phyloP scores from a whole-genome alignment of 345 rosid species.

The Eucalyptus sp. region DNA sequence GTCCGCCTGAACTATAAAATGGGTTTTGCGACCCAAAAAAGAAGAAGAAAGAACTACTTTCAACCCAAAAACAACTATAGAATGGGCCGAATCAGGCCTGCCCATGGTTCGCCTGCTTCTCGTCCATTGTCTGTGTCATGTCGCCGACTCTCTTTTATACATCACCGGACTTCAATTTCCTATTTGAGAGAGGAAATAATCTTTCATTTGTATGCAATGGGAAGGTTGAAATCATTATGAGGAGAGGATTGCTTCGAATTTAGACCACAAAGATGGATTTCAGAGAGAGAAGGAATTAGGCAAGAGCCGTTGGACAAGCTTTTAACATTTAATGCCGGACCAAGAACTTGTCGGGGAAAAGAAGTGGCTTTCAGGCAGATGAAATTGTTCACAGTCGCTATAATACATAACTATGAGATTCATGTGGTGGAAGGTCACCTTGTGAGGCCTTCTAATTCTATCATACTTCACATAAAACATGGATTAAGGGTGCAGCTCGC shows the following conservation, averaged over 20 bases:
- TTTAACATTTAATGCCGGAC: conserved; percentile 43
- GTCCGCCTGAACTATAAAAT: too few species aligned
- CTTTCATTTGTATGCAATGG: conserved; percentile 9
- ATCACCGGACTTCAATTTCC: too few species aligned
- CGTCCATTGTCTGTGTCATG: too few species aligned
- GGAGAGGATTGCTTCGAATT: conserved; percentile 23
- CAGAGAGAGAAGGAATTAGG: background rate
- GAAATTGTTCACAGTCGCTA: conserved; percentile 25
- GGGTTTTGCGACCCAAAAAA: too few species aligned
- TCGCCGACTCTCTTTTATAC: too few species aligned
- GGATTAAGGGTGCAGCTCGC: conserved; percentile 25
- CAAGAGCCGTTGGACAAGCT: conserved; percentile 43
- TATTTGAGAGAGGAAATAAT: background rate
- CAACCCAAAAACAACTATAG: too few species aligned
- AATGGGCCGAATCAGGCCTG: too few species aligned
- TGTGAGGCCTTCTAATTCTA: conserved; percentile 13
- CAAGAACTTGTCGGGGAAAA: conserved; percentile 51
- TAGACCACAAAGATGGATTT: conserved; percentile 28
- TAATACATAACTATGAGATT: conserved; percentile 29
- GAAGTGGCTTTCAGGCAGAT: conserved; percentile 43
- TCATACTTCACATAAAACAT: conserved; percentile 29
- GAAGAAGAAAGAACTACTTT: too few species aligned
- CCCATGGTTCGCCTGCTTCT: too few species aligned
- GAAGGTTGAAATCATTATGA: conserved; percentile 13
- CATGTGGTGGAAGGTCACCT: conserved; percentile 24